Evolutionary conservation across 208 protist species (phyloP), one percentile per base, ranked within the genome.

Genomic region (Acanthamoeba triangularis): DNA sequence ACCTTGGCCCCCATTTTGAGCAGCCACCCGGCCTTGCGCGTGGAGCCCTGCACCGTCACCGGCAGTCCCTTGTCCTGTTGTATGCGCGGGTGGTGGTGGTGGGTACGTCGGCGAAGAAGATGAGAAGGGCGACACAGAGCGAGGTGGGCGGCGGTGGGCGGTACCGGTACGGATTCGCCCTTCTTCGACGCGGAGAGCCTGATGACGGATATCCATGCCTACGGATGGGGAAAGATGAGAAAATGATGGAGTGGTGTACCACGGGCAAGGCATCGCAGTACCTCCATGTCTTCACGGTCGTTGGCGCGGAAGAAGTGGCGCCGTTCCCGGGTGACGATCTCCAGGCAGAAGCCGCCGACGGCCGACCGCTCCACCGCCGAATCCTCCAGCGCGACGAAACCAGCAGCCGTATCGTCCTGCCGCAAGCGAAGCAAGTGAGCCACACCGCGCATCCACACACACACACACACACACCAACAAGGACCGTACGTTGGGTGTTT

Each of bases 1-100:
- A 88, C 44, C 80, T 88, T 88, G 80, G 13, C 80, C n/a, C 80
- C 80, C 54, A 44, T 56, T 30, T 88, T 88, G 6, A 88, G 7
- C 80, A 88, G 80, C 80, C 80, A 88, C 5, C 80, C 80, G 49
- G 47, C 54, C 80, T 88, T 88, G 54, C 28, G 80, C 80, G 80
- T 63, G n/a, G 49, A 37, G 30, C 69, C 69, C 69, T 78, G 33
- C 33, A 33, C 35, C 69, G 69, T 1, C 35, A 47, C 25, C 37
- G 69, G 13, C 69, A 69, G 28, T 3, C 35, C 35, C 69, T 78
- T 78, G 16, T 78, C 69, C 69, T 78, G 69, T 35, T n/a, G 49
- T 11, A 52, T 11, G 11, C 49, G 49, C 49, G 49, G 11, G 49
- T 11, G 49, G n/a, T n/a, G n/a, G n/a, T n/a, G n/a, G 16, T 7